Conservation (phyloP, 2,329 filamentous ascomycete genomes). For the Aureobasidium musti region DNA sequence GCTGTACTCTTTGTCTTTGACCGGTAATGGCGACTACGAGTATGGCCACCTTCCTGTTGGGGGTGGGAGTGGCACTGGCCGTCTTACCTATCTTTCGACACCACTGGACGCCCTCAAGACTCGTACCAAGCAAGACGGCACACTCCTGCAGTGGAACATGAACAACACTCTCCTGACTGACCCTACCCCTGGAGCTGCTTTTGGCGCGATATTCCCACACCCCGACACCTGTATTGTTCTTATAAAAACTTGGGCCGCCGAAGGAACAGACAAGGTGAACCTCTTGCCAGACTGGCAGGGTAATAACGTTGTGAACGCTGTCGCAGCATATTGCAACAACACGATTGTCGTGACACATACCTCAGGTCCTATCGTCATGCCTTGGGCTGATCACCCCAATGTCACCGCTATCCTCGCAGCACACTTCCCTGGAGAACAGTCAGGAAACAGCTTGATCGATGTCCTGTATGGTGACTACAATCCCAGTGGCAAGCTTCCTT, state of each 20-base stretch:
- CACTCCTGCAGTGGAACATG: conserved; percentile 42
- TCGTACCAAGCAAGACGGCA: conserved; percentile 37
- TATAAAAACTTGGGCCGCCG: conserved; percentile 32
- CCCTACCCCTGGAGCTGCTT: conserved; percentile 29
- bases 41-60: conserved; percentile 34
- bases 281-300: conserved; percentile 31
- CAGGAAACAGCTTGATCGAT: conserved; percentile 76
- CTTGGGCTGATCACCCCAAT: conserved; percentile 39
- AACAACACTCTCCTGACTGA: conserved; percentile 42
- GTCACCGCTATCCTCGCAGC: conserved; percentile 69
- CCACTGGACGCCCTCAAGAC: conserved; percentile 34
- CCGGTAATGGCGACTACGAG: conserved; percentile 49
- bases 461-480: conserved; percentile 77
- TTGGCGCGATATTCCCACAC: conserved; percentile 47
- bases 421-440: conserved; percentile 85
- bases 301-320: conserved; percentile 36
- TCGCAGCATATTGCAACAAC: conserved; percentile 31
- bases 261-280: conserved; percentile 34
- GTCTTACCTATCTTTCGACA: conserved; percentile 27
- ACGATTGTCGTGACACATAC: conserved; percentile 33
- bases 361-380: conserved; percentile 29
- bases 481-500: conserved; percentile 79
- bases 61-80: conserved; percentile 30
- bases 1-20: conserved; percentile 41
- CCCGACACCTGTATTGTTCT: conserved; percentile 58